Evolutionary conservation across 2,329 filamentous ascomycete species (phyloP).

Genomic region (Trichoderma sp.): DNA sequence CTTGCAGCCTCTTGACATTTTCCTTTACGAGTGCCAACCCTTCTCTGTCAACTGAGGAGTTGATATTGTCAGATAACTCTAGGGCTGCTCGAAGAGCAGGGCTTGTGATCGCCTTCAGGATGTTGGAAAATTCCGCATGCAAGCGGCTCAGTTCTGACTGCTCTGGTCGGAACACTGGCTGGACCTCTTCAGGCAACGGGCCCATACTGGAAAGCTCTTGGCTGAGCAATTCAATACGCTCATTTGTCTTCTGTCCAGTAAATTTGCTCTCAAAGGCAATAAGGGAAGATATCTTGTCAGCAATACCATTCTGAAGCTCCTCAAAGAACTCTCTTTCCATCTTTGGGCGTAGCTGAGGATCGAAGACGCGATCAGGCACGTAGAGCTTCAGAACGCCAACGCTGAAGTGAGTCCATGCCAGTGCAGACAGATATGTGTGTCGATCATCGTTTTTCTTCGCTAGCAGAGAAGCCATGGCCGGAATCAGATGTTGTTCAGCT

Average conservation of each 20-base stretch:
- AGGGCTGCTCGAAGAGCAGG: slow-evolving; percentile 42
- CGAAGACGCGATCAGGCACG: slow-evolving; percentile 81
- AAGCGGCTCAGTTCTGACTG: slow-evolving; percentile 66
- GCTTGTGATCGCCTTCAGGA: slow-evolving; percentile 63
- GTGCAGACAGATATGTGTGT: slow-evolving; percentile 37
- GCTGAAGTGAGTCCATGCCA: slow-evolving; percentile 75
- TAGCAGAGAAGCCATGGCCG: slow-evolving; percentile 45
- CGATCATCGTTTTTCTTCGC: slow-evolving; percentile 23
- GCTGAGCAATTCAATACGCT: slow-evolving; percentile 63
- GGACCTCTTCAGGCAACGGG: slow-evolving; percentile 60
- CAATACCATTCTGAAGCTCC: slow-evolving; percentile 55
- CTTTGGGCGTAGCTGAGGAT: slow-evolving; percentile 67
- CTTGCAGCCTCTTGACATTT: slow-evolving; percentile 66
- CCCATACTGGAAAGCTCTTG: slow-evolving; percentile 64
- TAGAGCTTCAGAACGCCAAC: slow-evolving; percentile 74
- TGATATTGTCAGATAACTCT: slow-evolving; percentile 12
- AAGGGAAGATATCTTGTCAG: slow-evolving; percentile 58
- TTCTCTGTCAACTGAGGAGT: slow-evolving; percentile 25
- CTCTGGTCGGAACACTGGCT: slow-evolving; percentile 68
- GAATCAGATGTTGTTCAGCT: slow-evolving; percentile 44
- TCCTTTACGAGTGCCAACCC: slow-evolving; percentile 52
- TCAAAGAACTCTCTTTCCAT: slow-evolving; percentile 62
- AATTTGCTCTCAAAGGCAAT: slow-evolving; percentile 63
- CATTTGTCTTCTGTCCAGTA: slow-evolving; percentile 65
- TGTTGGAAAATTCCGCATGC: slow-evolving; percentile 78